Percentiles rank a stretch among this genome's conserved stretches.
phyloP scores from a whole-genome alignment of 768 basidiomycete genomes.

The Lentinula aciculospora region DNA sequence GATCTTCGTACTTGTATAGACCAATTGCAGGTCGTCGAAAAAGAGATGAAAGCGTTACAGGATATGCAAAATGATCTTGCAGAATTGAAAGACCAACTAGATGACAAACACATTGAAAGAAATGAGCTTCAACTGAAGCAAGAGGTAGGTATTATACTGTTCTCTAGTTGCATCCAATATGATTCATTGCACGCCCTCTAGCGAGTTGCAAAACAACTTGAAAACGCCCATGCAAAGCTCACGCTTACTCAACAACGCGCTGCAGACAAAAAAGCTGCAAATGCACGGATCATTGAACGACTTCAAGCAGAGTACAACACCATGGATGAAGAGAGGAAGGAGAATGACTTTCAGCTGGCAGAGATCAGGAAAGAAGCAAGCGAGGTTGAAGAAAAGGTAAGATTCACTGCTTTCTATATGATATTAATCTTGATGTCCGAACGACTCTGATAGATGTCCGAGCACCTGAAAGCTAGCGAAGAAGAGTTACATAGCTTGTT shows the following conservation, averaged over 20 bases:
- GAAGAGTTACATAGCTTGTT: conserved; percentile 76
- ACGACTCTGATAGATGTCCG: conserved; percentile 50
- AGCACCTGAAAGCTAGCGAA: conserved; percentile 71
- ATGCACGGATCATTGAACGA: conserved; percentile 67
- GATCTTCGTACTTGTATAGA: conserved; percentile 69
- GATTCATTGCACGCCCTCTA: conserved; percentile 22
- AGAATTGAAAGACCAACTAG: conserved; percentile 62
- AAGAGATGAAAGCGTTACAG: conserved; percentile 60
- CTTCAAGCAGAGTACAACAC: conserved; percentile 76
- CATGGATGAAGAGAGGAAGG: conserved; percentile 69
- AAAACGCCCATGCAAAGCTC: conserved; percentile 79
- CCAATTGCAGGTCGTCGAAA: conserved; percentile 70
- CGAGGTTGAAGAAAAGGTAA: conserved; percentile 61
- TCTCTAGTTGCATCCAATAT: neutral
- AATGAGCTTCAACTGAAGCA: conserved; percentile 62
- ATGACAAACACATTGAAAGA: conserved; percentile 69
- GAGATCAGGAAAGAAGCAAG: conserved; percentile 68
- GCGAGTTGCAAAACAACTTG: conserved; percentile 77
- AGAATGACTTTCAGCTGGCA: conserved; percentile 76
- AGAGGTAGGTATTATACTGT: conserved; percentile 48
- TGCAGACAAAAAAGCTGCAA: conserved; percentile 73
- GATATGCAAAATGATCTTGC: conserved; percentile 60
- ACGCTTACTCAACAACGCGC: conserved; percentile 73
- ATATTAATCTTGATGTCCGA: too few species aligned
- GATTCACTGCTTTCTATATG: neutral